Base-by-base conservation (phyloP, 2,329 filamentous ascomycete genomes). In the Pseudogymnoascus sp. region DNA sequence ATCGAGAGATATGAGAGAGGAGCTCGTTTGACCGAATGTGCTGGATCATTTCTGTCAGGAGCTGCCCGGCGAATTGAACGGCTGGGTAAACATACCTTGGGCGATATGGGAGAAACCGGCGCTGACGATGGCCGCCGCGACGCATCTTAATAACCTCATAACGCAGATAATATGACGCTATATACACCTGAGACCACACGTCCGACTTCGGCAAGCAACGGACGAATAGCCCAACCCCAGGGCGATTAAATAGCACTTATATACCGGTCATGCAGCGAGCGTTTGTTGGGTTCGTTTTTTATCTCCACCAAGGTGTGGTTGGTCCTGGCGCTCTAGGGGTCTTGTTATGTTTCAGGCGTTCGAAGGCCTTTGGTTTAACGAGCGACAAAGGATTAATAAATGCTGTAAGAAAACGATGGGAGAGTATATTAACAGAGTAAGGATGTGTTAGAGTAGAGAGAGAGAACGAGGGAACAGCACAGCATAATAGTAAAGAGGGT, bases 1-100 rank as follows among this genome's bases (percentile, higher is more conserved):
- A 86, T 80, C 11, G 87, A 86, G 60, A 97, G 79, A 72, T 88
- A 86, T 69, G 82, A 85, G 66, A 99, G 81, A 34, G 92, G 91
- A 71, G 90, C 90, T 69, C 93, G 84, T 67, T 86, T 83, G 60
- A 83, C 80, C 0, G 91, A 96, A 74, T 89, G 84, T 67, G 86
- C 89, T 85, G 74, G 62, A 34, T 39, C 23, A 5, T 37, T 62
- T 31, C 16, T 37, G 29, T 64, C 54, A 62, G 62, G 63, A 65
- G 29, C 21, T 40, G 34, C 14, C 21, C 11, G 51, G 14, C 5
- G 39, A 26, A 42, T 61, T n/a, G 29, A 26, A 39, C 7, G 12
- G 59, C 3, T 31, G 36, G 14, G 26, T 21, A 21, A 31, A 60
- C 62, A 40, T 60, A 63, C 62, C 42, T 60, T 63, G 31, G 14